phyloP scores from a whole-genome alignment of 257 asterid species.

The Linderniella brevidens region DNA sequence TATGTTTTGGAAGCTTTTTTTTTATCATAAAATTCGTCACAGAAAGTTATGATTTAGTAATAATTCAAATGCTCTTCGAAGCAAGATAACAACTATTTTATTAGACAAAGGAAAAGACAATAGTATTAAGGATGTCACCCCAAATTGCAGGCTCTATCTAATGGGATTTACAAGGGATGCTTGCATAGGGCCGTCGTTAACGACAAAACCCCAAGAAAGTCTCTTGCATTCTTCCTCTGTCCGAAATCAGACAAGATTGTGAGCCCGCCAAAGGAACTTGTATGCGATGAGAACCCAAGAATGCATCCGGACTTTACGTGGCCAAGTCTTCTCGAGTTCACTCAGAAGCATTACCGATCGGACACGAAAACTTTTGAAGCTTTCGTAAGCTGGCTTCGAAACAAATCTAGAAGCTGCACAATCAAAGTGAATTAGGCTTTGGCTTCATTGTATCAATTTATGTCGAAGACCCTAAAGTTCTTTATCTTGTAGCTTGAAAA shows the following conservation, averaged over 20 bases:
- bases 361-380: no score
- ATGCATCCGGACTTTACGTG: conserved; percentile 54
- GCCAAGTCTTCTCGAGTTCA: conserved; percentile 27
- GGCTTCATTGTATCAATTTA: no score
- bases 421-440: no score
- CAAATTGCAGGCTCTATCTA: conserved; percentile 35
- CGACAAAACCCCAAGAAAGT: conserved; percentile 17
- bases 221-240: conserved; percentile 33
- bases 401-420: no score
- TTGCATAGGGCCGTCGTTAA: conserved; percentile 46
- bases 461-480: no score
- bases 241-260: conserved; percentile 35
- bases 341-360: conserved; percentile 23
- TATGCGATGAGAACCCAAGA: conserved; percentile 19
- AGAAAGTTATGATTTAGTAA: no score
- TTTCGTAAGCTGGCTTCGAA: no score
- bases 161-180: conserved; percentile 48
- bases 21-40: no score
- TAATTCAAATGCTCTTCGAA: no score
- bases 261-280: conserved; percentile 30
- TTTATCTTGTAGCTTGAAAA: no score
- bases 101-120: no score
- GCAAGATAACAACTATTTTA: no score
- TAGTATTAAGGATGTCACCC: background rate
- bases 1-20: background rate